Conservation (phyloP, 805 yeast species). For the Maudiozyma saulgeensis region DNA sequence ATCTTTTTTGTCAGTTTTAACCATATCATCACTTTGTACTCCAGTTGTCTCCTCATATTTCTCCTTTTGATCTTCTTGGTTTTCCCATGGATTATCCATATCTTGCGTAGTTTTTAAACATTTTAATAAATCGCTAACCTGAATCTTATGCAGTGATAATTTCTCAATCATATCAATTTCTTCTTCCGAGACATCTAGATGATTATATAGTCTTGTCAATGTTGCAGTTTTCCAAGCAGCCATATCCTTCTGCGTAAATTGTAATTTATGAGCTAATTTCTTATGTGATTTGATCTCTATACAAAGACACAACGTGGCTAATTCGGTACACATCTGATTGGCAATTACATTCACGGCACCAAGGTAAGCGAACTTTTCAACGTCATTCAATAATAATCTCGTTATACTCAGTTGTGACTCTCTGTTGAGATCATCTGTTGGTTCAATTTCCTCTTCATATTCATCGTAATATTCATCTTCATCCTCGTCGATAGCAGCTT, state of each 20-base stretch:
- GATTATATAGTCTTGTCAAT: constrained; percentile 64
- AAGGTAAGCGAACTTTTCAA: constrained; percentile 84
- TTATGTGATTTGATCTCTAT: constrained; percentile 38
- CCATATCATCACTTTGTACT: neutral
- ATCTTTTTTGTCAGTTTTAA: neutral
- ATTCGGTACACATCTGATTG: constrained; percentile 72
- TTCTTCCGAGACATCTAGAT: constrained; percentile 64
- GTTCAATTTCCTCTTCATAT: constrained; percentile 32
- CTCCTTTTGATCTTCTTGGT: constrained; percentile 1
- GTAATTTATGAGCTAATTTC: constrained; percentile 49
- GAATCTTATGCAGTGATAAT: constrained; percentile 74
- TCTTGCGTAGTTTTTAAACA: constrained; percentile 45
- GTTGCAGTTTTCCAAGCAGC: constrained; percentile 77
- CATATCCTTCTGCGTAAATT: constrained; percentile 63
- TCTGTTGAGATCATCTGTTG: constrained; percentile 29
- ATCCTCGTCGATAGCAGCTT: constrained; percentile 16
- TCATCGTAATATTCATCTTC: constrained; percentile 30
- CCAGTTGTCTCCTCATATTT: neutral
- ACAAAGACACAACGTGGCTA: constrained; percentile 49
- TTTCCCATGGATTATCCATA: constrained; percentile 23
- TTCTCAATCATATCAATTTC: constrained; percentile 84
- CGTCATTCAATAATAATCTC: constrained; percentile 66
- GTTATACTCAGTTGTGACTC: constrained; percentile 62
- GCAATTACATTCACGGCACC: constrained; percentile 71
- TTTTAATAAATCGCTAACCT: constrained; percentile 57